These are phyloP conservation scores for Monosporascus sp. DNA, from an alignment of 2,329 filamentous ascomycete species.

Conservation along the genomic window DNA sequence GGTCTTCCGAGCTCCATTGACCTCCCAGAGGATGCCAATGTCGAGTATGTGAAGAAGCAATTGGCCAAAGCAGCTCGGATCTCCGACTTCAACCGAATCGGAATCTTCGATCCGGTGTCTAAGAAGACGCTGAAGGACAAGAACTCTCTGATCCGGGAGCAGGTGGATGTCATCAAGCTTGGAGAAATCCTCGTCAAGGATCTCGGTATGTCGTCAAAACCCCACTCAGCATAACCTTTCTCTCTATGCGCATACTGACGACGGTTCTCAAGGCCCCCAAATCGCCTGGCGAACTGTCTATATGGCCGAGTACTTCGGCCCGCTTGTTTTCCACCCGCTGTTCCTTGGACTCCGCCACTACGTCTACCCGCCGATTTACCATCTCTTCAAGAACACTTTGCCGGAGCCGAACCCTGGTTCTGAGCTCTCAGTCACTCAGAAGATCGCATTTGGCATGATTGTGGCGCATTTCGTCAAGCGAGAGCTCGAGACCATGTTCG, in stretches of 20 bases:
- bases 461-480: conserved; percentile 87
- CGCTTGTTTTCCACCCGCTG: conserved; percentile 78
- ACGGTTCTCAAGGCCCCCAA: conserved; percentile 60
- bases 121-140: conserved; percentile 61
- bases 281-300: conserved; percentile 92
- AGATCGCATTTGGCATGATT: conserved; percentile 68
- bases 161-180: conserved; percentile 40
- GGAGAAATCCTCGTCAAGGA: conserved; percentile 82
- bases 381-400: conserved; percentile 37
- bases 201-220: conserved; percentile 56
- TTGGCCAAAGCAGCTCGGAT: conserved; percentile 48
- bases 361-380: conserved; percentile 52
- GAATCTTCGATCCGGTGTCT: conserved; percentile 54
- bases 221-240: background rate
- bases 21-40: conserved; percentile 43
- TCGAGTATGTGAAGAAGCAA: conserved; percentile 54
- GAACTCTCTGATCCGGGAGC: conserved; percentile 45
- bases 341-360: conserved; percentile 67
- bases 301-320: conserved; percentile 90
- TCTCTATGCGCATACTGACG: conserved; percentile 15
- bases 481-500: conserved; percentile 87
- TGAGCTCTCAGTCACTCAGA: conserved; percentile 62
- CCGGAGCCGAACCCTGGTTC: conserved; percentile 30
- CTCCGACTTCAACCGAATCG: conserved; percentile 55
- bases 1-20: conserved; percentile 48